Evolutionary conservation across 345 rosid genomes (phyloP).

Genomic region (Aquilaria sinensis): DNA sequence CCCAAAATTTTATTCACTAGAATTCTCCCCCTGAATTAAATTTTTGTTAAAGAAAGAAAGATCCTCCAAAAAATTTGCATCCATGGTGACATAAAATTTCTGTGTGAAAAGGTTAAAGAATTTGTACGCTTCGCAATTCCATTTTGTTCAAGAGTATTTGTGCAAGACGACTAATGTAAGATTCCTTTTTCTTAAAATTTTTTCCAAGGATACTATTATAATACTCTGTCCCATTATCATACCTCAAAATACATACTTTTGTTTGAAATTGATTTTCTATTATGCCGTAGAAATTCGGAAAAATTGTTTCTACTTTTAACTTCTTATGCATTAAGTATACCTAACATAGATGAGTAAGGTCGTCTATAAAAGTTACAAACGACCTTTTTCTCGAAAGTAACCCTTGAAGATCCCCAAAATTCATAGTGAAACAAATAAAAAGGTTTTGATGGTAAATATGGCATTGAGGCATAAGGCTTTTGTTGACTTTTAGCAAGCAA

Average conservation of each 20-base stretch:
- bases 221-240: not conserved
- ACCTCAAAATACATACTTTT: too few relatives aligned
- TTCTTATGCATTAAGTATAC: too few relatives aligned
- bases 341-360: not conserved
- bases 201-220: not conserved
- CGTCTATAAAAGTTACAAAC: conserved; percentile 1
- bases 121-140: not conserved
- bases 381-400: not conserved
- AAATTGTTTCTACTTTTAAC: too few relatives aligned
- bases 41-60: not conserved
- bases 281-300: too few relatives aligned
- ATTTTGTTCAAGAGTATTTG: not conserved
- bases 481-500: too few relatives aligned
- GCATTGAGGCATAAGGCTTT: too few relatives aligned
- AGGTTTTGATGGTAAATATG: too few relatives aligned
- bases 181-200: not conserved
- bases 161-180: not conserved
- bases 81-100: not conserved
- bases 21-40: not conserved
- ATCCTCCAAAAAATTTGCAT: not conserved
- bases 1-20: not conserved
- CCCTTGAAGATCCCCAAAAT: not conserved
- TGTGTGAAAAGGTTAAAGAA: not conserved
- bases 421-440: not conserved
- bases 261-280: too few relatives aligned